Percentiles rank a stretch among this genome's conserved stretches.
These are phyloP conservation scores for Berkeleyomyces basicola DNA, from an alignment of 2,329 filamentous ascomycete genomes.

Conservation along the genomic window DNA sequence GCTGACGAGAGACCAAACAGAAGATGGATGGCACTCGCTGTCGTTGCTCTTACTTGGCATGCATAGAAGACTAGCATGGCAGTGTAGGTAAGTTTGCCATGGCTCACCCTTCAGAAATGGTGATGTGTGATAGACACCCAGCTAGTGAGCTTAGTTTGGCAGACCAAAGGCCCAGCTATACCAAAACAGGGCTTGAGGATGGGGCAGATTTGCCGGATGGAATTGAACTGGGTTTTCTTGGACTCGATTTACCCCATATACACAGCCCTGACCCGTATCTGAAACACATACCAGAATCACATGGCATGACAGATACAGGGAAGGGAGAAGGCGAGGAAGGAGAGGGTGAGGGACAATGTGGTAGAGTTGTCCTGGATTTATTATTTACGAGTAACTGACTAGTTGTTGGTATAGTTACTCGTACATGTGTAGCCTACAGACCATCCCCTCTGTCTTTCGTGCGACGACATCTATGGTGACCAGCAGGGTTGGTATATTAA, in stretches of 20 bases:
- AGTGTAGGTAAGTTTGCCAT: background rate
- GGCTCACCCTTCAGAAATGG: background rate
- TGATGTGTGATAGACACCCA: background rate
- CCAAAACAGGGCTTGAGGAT: background rate
- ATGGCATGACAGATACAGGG: background rate
- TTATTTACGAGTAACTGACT: too few relatives aligned
- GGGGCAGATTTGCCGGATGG: background rate
- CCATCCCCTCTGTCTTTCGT: too few relatives aligned
- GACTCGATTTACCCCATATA: background rate
- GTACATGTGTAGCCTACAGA: background rate
- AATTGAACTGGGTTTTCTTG: background rate
- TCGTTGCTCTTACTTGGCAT: too few relatives aligned
- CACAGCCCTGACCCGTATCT: background rate
- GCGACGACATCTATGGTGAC: too few relatives aligned
- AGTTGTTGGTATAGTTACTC: background rate
- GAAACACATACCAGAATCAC: background rate
- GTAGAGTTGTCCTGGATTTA: background rate
- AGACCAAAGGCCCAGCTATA: background rate
- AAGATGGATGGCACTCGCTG: too few relatives aligned
- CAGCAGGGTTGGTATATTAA: too few relatives aligned
- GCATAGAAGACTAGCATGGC: too few relatives aligned
- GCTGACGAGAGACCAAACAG: background rate
- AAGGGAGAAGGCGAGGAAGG: background rate
- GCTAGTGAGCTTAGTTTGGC: background rate
- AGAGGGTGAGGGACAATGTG: background rate